A percentile compares a stretch with the other conserved stretches of the same genome.
phyloP scores from a whole-genome alignment of 371 early-diverging fungal species.

The Dentiscutata heterogama region DNA sequence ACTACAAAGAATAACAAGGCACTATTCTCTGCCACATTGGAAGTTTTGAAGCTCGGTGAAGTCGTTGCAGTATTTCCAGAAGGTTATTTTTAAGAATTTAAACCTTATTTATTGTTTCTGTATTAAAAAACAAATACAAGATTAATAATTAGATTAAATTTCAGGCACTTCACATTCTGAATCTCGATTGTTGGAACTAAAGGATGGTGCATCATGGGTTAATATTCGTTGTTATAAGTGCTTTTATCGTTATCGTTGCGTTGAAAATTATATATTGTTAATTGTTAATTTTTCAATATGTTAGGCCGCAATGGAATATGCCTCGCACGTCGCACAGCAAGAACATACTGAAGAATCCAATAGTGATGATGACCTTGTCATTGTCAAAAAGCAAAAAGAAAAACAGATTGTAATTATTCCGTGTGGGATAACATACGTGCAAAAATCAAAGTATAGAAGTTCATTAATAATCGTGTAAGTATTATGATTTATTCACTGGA shows the following conservation, averaged over 20 bases:
- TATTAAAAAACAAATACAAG: neutral
- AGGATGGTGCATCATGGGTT: constrained; percentile 68
- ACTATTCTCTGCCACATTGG: constrained; percentile 61
- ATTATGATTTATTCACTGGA: neutral
- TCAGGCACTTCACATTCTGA: constrained; percentile 68
- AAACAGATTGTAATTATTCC: constrained; percentile 57
- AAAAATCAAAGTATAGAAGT: constrained; percentile 68
- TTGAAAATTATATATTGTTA: neutral
- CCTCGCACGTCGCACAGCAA: constrained; percentile 13
- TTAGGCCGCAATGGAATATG: constrained; percentile 49
- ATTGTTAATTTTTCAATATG: neutral
- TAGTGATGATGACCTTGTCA: neutral
- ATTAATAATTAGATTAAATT: neutral
- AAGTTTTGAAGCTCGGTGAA: constrained; percentile 61
- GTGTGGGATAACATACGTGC: constrained; percentile 66
- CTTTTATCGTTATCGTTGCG: neutral
- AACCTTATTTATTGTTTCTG: too few species aligned
- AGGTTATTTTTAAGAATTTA: constrained; percentile 47
- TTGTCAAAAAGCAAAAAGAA: neutral
- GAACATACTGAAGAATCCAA: neutral
- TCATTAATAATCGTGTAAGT: constrained; percentile 62
- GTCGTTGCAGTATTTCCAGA: constrained; percentile 70
- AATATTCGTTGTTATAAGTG: neutral
- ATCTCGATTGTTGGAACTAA: constrained; percentile 62
- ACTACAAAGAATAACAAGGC: constrained; percentile 63